phyloP scores from a whole-genome alignment of 495 filamentous ascomycete species.

The Aspergillus asperescens region DNA sequence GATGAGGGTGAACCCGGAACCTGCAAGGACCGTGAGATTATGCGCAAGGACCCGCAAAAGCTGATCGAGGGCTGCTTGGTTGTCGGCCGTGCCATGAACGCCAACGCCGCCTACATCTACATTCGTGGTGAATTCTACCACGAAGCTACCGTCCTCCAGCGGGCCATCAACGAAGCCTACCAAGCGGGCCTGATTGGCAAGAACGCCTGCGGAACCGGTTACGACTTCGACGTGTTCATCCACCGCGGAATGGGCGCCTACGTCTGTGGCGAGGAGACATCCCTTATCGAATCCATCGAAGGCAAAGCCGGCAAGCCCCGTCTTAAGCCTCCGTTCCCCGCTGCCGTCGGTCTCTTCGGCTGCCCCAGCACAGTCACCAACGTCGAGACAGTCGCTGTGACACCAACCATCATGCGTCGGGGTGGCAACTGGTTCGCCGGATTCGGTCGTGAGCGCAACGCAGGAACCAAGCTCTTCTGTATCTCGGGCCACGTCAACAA shows the following conservation, averaged over 20 bases:
- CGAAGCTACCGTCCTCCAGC: slow-evolving; percentile 89
- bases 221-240: slow-evolving; percentile 95
- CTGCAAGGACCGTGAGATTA: slow-evolving; percentile 99
- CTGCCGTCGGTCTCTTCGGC: slow-evolving; percentile 93
- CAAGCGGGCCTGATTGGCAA: slow-evolving; percentile 88
- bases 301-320: slow-evolving; percentile 98
- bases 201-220: slow-evolving; percentile 93
- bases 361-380: slow-evolving; percentile 98
- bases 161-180: slow-evolving; percentile 96
- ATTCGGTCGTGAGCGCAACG: slow-evolving; percentile 92
- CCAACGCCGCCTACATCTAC: slow-evolving; percentile 97
- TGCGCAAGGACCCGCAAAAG: slow-evolving; percentile 99
- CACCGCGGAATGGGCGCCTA: slow-evolving; percentile 98
- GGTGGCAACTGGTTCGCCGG: slow-evolving; percentile 86
- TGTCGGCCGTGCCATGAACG: slow-evolving; percentile 95
- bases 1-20: slow-evolving; percentile 98
- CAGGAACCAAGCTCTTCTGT: slow-evolving; percentile 96
- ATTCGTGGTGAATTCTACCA: slow-evolving; percentile 99
- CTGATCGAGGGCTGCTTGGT: slow-evolving; percentile 95
- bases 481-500: slow-evolving; percentile 99
- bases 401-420: slow-evolving; percentile 91
- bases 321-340: slow-evolving; percentile 97
- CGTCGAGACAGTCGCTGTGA: slow-evolving; percentile 93
- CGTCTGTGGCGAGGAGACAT: slow-evolving; percentile 96
- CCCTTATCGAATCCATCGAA: slow-evolving; percentile 94